These are phyloP conservation scores for Phymatotrichopsis omnivora DNA, from an alignment of 2,329 filamentous ascomycete genomes.

Conservation along the genomic window DNA sequence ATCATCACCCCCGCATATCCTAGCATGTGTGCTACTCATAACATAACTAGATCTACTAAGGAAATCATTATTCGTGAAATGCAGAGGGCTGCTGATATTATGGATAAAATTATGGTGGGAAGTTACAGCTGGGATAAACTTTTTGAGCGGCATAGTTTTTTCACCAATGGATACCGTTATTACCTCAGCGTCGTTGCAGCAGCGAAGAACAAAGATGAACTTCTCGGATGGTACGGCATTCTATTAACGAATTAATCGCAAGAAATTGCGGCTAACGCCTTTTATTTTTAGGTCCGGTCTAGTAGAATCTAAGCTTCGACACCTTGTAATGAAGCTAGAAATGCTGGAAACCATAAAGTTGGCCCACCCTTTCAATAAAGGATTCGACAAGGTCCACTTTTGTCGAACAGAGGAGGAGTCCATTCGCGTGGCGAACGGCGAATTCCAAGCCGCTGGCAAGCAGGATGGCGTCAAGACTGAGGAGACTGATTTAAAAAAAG, in stretches of 20 bases:
- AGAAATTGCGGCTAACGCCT: not conserved
- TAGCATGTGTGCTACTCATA: constrained; percentile 96
- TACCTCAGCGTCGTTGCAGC: constrained; percentile 82
- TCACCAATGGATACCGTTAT: constrained; percentile 87
- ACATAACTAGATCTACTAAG: constrained; percentile 79
- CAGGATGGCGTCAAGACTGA: constrained; percentile 30
- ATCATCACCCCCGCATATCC: constrained; percentile 97
- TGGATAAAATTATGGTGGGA: constrained; percentile 67
- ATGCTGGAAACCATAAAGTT: constrained; percentile 67
- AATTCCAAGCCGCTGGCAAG: constrained; percentile 36
- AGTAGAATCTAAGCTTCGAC: constrained; percentile 84
- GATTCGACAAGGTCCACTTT: constrained; percentile 71
- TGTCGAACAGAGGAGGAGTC: constrained; percentile 54
- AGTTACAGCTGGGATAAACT: constrained; percentile 75
- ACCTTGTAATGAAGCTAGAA: constrained; percentile 75
- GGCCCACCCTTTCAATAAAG: constrained; percentile 87
- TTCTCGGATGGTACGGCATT: constrained; percentile 43
- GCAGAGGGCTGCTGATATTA: constrained; percentile 63
- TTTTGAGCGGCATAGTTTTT: constrained; percentile 85
- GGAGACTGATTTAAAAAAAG: constrained; percentile 22
- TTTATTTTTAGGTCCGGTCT: constrained; percentile 57
- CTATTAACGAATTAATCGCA: not conserved
- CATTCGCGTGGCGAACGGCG: constrained; percentile 52
- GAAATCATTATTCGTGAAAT: constrained; percentile 75
- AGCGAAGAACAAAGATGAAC: constrained; percentile 71